These are phyloP conservation scores for Lasiosphaeris hirsuta DNA, from an alignment of 495 filamentous ascomycete genomes.

Conservation along the genomic window DNA sequence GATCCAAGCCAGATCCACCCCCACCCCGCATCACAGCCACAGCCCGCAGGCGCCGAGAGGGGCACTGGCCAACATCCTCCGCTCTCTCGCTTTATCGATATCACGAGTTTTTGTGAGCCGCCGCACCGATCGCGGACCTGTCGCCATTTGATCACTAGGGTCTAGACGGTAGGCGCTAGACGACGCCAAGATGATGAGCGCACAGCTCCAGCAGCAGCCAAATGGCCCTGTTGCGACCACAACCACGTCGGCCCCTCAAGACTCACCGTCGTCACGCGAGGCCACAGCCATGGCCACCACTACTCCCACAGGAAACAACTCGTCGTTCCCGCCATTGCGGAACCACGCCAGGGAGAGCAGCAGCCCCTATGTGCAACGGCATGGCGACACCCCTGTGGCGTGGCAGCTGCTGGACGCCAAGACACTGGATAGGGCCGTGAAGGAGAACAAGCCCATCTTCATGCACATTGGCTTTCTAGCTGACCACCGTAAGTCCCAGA, in stretches of 20 bases:
- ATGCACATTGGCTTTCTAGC: slow-evolving; percentile 94
- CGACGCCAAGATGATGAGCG: slow-evolving; percentile 24
- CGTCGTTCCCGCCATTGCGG: slow-evolving; percentile 35
- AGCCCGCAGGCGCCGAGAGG: too few species aligned
- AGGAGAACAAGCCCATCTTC: slow-evolving; percentile 82
- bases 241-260: background rate
- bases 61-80: too few species aligned
- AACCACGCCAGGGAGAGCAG: slow-evolving; percentile 72
- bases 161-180: background rate
- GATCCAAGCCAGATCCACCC: too few species aligned
- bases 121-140: background rate
- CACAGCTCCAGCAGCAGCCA: slow-evolving; percentile 23
- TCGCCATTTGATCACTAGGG: background rate
- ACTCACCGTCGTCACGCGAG: background rate
- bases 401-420: slow-evolving; percentile 89
- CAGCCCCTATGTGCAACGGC: slow-evolving; percentile 80
- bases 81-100: too few species aligned
- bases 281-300: background rate
- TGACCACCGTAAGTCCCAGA: slow-evolving; percentile 72
- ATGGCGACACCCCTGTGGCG: slow-evolving; percentile 81
- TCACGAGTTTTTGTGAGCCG: background rate
- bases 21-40: too few species aligned
- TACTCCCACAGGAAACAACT: too few species aligned
- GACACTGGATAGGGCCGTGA: slow-evolving; percentile 70
- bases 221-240: background rate